Evolutionary conservation across 225 moss, liverwort and hornwort genomes (phyloP).

Genomic region (Pleurozium schreberi): DNA sequence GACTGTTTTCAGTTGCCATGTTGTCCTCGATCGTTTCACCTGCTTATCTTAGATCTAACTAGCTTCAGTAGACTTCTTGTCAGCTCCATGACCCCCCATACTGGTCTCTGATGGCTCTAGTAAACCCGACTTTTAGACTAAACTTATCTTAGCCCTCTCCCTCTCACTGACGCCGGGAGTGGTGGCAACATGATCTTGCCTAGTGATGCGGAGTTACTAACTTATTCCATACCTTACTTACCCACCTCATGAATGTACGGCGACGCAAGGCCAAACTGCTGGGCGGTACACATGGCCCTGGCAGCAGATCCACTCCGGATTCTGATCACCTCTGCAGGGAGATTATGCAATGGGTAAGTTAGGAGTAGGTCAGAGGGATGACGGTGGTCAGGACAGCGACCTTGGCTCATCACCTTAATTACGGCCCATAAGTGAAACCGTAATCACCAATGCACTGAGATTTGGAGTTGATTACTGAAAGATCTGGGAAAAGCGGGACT

Average conservation of each 20-base stretch:
- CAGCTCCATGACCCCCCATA: slow-evolving; percentile 22
- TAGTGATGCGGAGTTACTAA: background rate
- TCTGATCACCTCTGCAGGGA: slow-evolving; percentile 7
- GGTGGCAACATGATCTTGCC: background rate
- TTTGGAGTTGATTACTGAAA: background rate
- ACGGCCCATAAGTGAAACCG: slow-evolving; percentile 7
- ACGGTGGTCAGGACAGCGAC: slow-evolving; percentile 33
- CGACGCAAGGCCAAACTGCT: slow-evolving; percentile 18
- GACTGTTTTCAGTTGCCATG: background rate
- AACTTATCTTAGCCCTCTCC: background rate
- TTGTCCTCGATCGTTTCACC: slow-evolving; percentile 16
- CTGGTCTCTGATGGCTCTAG: background rate
- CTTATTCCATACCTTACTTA: background rate
- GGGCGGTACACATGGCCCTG: slow-evolving; percentile 11
- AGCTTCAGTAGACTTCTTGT: slow-evolving; percentile 1
- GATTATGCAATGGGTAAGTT: background rate
- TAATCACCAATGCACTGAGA: background rate
- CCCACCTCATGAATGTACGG: background rate
- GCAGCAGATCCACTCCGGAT: slow-evolving; percentile 26
- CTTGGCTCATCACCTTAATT: background rate
- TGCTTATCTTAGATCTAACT: background rate
- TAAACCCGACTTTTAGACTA: background rate
- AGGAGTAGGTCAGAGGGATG: slow-evolving; percentile 1
- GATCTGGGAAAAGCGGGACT: background rate
- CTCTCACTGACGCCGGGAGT: background rate